Percentiles rank a stretch among this genome's conserved stretches.
Evolutionary conservation across 495 filamentous ascomycete genomes (phyloP).

Genomic region (Penicillium cosmopolitanum): DNA sequence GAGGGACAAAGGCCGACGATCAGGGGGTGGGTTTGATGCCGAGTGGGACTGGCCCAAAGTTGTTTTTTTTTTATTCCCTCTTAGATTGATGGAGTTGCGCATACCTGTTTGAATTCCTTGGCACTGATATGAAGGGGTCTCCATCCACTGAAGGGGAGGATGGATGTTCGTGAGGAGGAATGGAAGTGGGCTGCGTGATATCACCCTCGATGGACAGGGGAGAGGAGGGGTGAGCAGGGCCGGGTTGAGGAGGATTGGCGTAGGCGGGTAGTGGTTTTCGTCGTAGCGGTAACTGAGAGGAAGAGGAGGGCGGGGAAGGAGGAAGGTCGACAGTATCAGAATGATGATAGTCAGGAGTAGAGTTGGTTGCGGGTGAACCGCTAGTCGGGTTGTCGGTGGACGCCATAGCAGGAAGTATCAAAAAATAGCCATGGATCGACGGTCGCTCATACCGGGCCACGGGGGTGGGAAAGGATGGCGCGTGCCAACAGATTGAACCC

Average conservation of each 20-base stretch:
- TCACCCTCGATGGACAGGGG: slow-evolving; percentile 34
- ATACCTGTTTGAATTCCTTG: slow-evolving; percentile 50
- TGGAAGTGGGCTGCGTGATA: slow-evolving; percentile 25
- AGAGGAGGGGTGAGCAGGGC: slow-evolving; percentile 33
- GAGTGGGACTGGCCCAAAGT: slow-evolving; percentile 8
- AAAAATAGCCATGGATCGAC: slow-evolving; percentile 38
- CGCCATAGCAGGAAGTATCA: slow-evolving; percentile 34
- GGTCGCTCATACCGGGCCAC: slow-evolving; percentile 29
- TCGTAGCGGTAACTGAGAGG: slow-evolving; percentile 26
- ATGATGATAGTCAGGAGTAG: slow-evolving; percentile 10
- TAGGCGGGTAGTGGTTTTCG: slow-evolving; percentile 46
- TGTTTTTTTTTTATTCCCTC: neutral
- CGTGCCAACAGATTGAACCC: slow-evolving; percentile 22
- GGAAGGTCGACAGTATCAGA: slow-evolving; percentile 17
- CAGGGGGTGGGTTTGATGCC: slow-evolving; percentile 16
- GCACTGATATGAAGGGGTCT: slow-evolving; percentile 37
- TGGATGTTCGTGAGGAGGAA: slow-evolving; percentile 27
- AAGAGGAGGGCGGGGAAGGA: slow-evolving; percentile 25
- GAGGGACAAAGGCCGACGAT: slow-evolving; percentile 11
- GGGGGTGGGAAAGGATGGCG: slow-evolving; percentile 25
- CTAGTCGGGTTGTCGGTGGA: slow-evolving; percentile 24
- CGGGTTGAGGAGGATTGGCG: slow-evolving; percentile 35
- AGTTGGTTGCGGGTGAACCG: slow-evolving; percentile 30
- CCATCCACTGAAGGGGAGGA: slow-evolving; percentile 35
- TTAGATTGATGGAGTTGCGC: slow-evolving; percentile 16